These are phyloP conservation scores for Solanum infundibuliforme DNA, from an alignment of 257 asterid species.

Conservation along the genomic window DNA sequence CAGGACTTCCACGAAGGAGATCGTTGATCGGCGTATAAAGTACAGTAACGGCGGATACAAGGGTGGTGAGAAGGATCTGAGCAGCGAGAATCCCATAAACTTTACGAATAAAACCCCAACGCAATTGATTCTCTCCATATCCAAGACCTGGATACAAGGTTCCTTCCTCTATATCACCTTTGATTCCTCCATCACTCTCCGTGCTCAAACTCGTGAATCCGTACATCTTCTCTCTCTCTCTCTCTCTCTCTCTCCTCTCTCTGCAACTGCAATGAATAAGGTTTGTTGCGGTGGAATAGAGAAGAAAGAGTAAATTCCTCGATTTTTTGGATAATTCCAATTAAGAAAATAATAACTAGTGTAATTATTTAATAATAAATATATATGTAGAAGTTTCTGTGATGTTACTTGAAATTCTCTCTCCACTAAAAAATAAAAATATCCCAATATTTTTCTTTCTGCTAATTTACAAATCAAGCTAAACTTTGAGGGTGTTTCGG, in stretches of 20 bases:
- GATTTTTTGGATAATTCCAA: background rate
- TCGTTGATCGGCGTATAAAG: constrained; percentile 74
- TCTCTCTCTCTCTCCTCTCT: constrained; percentile 2
- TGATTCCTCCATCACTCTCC: constrained; percentile 13
- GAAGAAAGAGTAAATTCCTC: background rate
- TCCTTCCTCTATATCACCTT: constrained; percentile 36
- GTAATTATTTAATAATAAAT: no score
- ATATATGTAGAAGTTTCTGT: background rate
- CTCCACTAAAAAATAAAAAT: background rate
- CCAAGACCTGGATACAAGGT: constrained; percentile 84
- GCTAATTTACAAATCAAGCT: background rate
- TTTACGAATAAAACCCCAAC: constrained; percentile 98
- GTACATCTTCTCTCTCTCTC: constrained; percentile 28
- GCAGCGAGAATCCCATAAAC: constrained; percentile 85
- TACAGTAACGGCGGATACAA: constrained; percentile 59
- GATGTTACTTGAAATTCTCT: background rate
- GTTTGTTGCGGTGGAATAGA: background rate
- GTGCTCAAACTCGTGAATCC: constrained; percentile 40
- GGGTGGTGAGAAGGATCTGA: constrained; percentile 64
- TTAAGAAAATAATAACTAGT: background rate
- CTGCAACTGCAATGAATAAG: background rate
- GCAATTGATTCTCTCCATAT: constrained; percentile 83
- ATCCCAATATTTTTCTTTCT: background rate
- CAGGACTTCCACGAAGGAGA: constrained; percentile 66
- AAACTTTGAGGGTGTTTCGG: background rate